Base-by-base conservation (phyloP, 345 rosid species). In the Dipteronia dyeriana region DNA sequence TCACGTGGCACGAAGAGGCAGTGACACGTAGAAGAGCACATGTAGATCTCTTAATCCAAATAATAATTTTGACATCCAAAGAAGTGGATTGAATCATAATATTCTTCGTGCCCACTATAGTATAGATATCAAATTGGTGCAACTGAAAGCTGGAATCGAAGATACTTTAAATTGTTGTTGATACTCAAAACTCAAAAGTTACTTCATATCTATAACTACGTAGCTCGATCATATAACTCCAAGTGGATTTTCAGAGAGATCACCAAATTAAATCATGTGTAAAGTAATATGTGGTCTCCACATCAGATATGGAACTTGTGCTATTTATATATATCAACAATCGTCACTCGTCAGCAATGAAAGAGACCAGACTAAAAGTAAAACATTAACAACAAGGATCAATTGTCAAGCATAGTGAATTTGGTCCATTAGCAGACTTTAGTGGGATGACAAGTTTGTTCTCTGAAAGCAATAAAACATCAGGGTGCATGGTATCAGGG, bases 61-160 rank as follows among this genome's bases (percentile, higher is more conserved):
- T 34, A 34, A 34, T 34, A 34, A 34, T 34, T 12, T 49, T 12
- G 54, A 49, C 54, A 11, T 49, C 4, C 49, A 43, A 71, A 54
- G 34, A 19, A 9, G 38, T 29, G 29, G 57, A 68, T 68, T 68
- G 49, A n/a, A 68, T 68, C 38, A 71, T n/a, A 57, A 56, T n/a
- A 73, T 39, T 73, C 38, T 22, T 16, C 11, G 3, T 31, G 5
- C 38, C 20, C 59, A 22, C 8, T 13, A 47, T 34, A 12, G 0
- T 0, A 26, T 8, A 47, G 19, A 23, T 5, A 60, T 23, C 76
- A 14, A 43, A 13, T 23, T 61, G 76, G 34, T 11, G 31, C 75
- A 41, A 61, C 25, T 41, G 41, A 17, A 23, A 1, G 31, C 31
- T 23, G 26, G 59, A 74, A 74, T 62, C 76, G 38, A 34, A 34